These are phyloP conservation scores for Pseudogymnoascus sp. DNA, from an alignment of 2,329 filamentous ascomycete genomes.

Conservation along the genomic window DNA sequence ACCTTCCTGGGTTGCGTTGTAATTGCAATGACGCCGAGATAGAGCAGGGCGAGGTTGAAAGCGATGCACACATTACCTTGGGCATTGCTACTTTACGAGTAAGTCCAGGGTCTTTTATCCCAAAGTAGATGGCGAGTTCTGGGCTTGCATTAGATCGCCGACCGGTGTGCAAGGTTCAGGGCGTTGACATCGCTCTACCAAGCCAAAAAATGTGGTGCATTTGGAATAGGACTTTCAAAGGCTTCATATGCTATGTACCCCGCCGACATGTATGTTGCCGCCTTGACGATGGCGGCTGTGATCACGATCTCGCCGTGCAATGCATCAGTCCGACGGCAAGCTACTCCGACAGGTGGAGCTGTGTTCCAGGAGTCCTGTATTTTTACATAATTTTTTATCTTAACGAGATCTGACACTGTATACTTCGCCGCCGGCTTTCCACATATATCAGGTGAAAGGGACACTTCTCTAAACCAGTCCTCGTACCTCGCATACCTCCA, in stretches of 20 bases:
- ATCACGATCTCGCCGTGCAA: conserved; percentile 8
- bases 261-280: conserved; percentile 2
- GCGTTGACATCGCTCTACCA: background rate
- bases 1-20: background rate
- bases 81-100: background rate
- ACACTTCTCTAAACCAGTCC: background rate
- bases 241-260: background rate
- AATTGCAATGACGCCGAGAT: background rate
- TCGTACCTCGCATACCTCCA: background rate
- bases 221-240: background rate
- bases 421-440: background rate
- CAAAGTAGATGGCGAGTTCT: background rate
- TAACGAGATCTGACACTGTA: background rate
- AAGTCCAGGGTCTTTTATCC: background rate
- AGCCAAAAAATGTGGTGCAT: background rate
- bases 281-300: conserved; percentile 7
- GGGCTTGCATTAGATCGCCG: background rate
- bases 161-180: conserved; percentile 6
- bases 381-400: background rate
- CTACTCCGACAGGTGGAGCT: background rate
- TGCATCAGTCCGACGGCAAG: conserved; percentile 1
- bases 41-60: background rate
- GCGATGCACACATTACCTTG: background rate
- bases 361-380: background rate
- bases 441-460: background rate